Percentiles rank a stretch among this genome's conserved stretches.
Conservation (phyloP, 1,284 basidiomycete species). For the Ustilago tritici region DNA sequence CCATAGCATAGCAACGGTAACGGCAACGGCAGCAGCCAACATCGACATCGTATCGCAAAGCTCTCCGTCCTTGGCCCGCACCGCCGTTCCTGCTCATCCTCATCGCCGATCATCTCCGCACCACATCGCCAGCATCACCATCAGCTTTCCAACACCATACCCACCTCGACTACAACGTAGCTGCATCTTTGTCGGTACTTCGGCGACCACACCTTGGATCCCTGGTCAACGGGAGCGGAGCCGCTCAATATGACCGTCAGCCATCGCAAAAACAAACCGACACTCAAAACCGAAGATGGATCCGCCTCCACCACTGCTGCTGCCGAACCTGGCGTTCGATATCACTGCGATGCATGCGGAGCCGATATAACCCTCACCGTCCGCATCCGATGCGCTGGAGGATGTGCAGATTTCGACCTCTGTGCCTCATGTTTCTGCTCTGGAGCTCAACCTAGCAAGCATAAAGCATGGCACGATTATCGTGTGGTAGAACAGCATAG, state of each 20-base stretch:
- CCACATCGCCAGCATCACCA: neutral
- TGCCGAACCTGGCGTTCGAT: slow-evolving; percentile 67
- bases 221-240: neutral
- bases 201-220: neutral
- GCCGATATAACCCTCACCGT: slow-evolving; percentile 69
- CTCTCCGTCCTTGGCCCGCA: neutral
- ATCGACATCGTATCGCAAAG: neutral
- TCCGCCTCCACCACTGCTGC: slow-evolving; percentile 57
- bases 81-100: neutral
- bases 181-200: neutral
- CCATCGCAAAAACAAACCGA: slow-evolving; percentile 67
- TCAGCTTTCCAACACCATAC: neutral
- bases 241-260: slow-evolving; percentile 65
- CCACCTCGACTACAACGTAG: neutral
- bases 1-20: neutral
- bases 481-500: slow-evolving; percentile 95
- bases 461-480: slow-evolving; percentile 90
- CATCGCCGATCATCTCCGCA: neutral
- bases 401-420: slow-evolving; percentile 71
- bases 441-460: slow-evolving; percentile 87
- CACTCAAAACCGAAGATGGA: slow-evolving; percentile 59
- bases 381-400: slow-evolving; percentile 66
- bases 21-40: neutral
- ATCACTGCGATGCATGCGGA: slow-evolving; percentile 69
- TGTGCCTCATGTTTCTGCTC: slow-evolving; percentile 82